Conservation (phyloP, 2,329 filamentous ascomycete genomes). For the Penicillium sclerotiorum region DNA sequence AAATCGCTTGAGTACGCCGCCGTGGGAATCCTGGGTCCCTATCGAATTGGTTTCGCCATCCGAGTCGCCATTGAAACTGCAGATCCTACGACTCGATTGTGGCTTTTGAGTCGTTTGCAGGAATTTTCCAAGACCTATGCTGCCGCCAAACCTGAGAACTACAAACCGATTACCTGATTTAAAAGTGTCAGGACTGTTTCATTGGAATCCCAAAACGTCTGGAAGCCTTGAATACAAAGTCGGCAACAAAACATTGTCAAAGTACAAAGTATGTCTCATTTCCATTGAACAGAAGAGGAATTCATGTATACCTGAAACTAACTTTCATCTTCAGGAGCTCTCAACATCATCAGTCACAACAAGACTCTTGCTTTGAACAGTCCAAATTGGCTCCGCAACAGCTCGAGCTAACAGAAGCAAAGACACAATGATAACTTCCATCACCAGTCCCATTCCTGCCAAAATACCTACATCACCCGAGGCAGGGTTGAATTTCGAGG, state of each 20-base stretch:
- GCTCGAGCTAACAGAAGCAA: conserved; percentile 24
- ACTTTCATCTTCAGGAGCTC: background rate
- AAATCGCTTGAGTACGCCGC: conserved; percentile 32
- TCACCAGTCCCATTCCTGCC: conserved; percentile 28
- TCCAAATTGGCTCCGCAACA: conserved; percentile 25
- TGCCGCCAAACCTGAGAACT: conserved; percentile 25
- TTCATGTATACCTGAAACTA: no score
- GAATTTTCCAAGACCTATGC: conserved; percentile 30
- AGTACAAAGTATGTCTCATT: no score
- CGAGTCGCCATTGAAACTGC: conserved; percentile 30
- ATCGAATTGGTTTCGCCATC: conserved; percentile 30
- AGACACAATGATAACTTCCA: conserved; percentile 27
- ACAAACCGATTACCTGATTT: conserved; percentile 7
- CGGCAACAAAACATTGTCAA: no score
- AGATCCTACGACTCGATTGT: conserved; percentile 24
- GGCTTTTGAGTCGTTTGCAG: conserved; percentile 27
- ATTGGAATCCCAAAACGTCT: no score
- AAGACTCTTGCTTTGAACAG: background rate
- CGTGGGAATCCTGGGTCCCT: conserved; percentile 29
- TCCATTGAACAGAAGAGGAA: no score
- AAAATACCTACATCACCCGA: conserved; percentile 19
- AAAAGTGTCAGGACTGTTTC: no score
- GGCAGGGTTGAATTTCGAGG: conserved; percentile 18
- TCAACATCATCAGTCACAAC: conserved; percentile 7
- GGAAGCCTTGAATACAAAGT: no score